Base-by-base conservation (phyloP, 768 basidiomycete genomes). In the Terana coerulea region DNA sequence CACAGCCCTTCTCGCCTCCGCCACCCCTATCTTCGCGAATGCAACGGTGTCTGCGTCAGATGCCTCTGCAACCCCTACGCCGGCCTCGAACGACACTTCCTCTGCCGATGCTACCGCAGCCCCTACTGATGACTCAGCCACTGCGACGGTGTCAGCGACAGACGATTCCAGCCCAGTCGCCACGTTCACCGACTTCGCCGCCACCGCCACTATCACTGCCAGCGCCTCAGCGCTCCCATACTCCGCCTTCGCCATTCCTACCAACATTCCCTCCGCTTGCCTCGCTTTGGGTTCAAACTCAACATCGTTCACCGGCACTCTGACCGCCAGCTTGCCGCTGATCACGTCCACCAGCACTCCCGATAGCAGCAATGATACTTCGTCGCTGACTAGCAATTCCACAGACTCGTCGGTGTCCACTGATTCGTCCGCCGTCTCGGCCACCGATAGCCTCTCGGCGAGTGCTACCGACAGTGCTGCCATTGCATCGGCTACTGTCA, bases 381-480 rank as follows among this genome's bases (percentile, higher is more conserved):
- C n/a, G n/a, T n/a, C n/a, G n/a, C n/a, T n/a, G n/a, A n/a, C n/a
- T n/a, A n/a, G n/a, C n/a, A n/a, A n/a, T 11, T 26, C 40, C 17
- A 43, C 47, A 9, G 14, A 24, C 15, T 3, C 21, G 17, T 25
- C 28, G 26, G 14, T 26, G 15, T 43, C 39, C 21, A 40, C 39
- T 15, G 14, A 11, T 4, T 31, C 46, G 26, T 28, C 47, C 17
- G 7, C 36, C n/a, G 28, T 35, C n/a, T 22, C 51, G 10, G 30
- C 40, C 3, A 26, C 44, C 7, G 42, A 56, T 1, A 47, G 52
- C 6, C 36, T 53, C 33, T 37, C 45, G 9, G 42, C 49, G 2
- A 53, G 56, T 2, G 48, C 36, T 36, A 25, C 40, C 22, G 49
- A 25, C 40, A 24, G 17, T 14, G 51, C 48, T n/a, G 33, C 7